These are phyloP conservation scores for Sonneratia caseolaris DNA, from an alignment of 345 rosid species.

Conservation along the genomic window DNA sequence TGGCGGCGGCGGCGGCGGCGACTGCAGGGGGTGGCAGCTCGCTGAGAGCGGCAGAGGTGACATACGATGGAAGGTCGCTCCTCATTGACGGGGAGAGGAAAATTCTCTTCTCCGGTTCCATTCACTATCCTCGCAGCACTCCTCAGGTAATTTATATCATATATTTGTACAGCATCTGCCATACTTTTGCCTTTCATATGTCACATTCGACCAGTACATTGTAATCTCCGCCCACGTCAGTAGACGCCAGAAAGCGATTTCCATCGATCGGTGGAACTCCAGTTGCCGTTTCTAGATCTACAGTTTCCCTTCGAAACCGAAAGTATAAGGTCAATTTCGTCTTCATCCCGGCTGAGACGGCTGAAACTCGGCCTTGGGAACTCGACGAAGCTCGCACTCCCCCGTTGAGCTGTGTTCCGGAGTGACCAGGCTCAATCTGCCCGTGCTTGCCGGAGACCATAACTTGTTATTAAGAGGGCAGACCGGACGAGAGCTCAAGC, in stretches of 20 bases:
- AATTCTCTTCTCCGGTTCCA: slow-evolving; percentile 54
- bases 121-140: slow-evolving; percentile 59
- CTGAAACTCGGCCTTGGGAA: not conserved
- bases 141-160: slow-evolving; percentile 28
- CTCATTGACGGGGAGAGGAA: slow-evolving; percentile 41
- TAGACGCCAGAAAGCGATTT: no score
- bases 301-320: no score
- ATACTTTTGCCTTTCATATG: not conserved
- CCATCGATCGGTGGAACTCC: no score
- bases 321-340: no score
- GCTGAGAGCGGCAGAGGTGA: slow-evolving; percentile 13
- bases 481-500: no score
- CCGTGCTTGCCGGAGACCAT: no score
- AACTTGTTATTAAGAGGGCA: no score
- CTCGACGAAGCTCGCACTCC: not conserved
- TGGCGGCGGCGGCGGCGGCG: not conserved
- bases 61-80: slow-evolving; percentile 47
- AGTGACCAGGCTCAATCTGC: no score
- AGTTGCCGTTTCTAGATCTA: no score
- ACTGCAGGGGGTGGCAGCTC: not conserved
- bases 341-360: not conserved
- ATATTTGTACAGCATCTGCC: not conserved
- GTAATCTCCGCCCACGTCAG: not conserved
- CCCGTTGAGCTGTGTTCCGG: not conserved
- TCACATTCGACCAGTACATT: not conserved